phyloP scores from a whole-genome alignment of 805 yeast species.

The Pichia deserticola region DNA sequence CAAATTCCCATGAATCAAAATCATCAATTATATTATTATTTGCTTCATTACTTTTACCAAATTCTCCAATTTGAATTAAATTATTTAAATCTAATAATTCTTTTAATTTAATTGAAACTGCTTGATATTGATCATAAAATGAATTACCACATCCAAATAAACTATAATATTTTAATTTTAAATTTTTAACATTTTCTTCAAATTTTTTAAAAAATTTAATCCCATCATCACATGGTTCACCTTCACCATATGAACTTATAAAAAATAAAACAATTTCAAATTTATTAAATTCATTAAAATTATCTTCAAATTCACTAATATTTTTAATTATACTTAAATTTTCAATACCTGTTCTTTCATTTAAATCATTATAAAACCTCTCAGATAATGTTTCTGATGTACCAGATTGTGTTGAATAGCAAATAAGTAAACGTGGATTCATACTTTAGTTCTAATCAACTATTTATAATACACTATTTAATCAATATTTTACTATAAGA shows the following conservation, averaged over 20 bases:
- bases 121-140: slow-evolving; percentile 83
- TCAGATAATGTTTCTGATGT: slow-evolving; percentile 84
- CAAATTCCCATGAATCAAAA: slow-evolving; percentile 84
- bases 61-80: slow-evolving; percentile 51
- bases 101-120: slow-evolving; percentile 56
- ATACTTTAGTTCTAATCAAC: neutral
- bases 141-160: slow-evolving; percentile 89
- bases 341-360: slow-evolving; percentile 12
- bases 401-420: slow-evolving; percentile 90
- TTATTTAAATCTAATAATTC: slow-evolving; percentile 50
- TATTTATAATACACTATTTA: neutral
- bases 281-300: neutral
- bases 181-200: slow-evolving; percentile 32
- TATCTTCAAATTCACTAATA: neutral
- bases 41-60: slow-evolving; percentile 91
- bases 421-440: slow-evolving; percentile 34
- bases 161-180: slow-evolving; percentile 42
- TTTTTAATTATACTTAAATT: neutral
- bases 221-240: slow-evolving; percentile 93
- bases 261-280: slow-evolving; percentile 39
- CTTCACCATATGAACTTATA: slow-evolving; percentile 92
- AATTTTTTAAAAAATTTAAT: slow-evolving; percentile 44
- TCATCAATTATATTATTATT: slow-evolving; percentile 87
- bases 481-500: too few relatives aligned
- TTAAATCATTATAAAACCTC: slow-evolving; percentile 13